Base-by-base conservation (phyloP, 371 early-diverging fungal genomes). In the Mortierella sp. region DNA sequence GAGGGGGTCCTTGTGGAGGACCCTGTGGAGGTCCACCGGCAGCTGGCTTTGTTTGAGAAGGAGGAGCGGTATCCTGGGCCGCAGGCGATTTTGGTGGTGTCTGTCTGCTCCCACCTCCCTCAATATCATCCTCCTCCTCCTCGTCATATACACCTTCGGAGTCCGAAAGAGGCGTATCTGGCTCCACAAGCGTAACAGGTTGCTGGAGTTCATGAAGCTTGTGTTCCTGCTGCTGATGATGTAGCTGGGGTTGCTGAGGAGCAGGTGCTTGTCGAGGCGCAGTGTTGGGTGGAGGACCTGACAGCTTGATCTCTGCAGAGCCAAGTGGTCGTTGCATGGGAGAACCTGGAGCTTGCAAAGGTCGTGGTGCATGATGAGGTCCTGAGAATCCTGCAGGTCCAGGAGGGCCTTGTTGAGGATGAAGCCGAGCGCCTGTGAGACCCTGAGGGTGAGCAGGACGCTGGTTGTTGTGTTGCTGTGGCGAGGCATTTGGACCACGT, bases 51-150 rank as follows among this genome's bases (percentile, higher is more conserved):
- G 68, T 18, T 18, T 68, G 68, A 41, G 68, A 41, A 68, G 38
- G 38, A 63, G 68, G 68, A 24, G 68, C 68, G 41, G 11, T 35
- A 38, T 68, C 38, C 44, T 73, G 76, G 27, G 72, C n/a, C 16
- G 76, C 35, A 4, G 78, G 51, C 1, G 56, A 44, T 21, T 65
- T 77, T 16, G 63, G 43, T 14, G 74, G 60, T 18, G 43, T 48
- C 1, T 73, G 11, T 24, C 60, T 71, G 27, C n/a, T 48, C 5
- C 71, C 78, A 0, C 87, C 83, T 18, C 73, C 73, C 51, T 87
- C 83, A 21, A 87, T 78, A 60, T 83, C 87, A 32, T 87, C 87
- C 1, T 72, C 87, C 2, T 87, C 87, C 1, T 72, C 87, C 2
- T 83, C 81, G 29, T 74, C 60, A 18, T 44, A 72, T 55, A 71